Evolutionary conservation across 2,329 filamentous ascomycete species (phyloP).

Genomic region (Monosporascus sp.): DNA sequence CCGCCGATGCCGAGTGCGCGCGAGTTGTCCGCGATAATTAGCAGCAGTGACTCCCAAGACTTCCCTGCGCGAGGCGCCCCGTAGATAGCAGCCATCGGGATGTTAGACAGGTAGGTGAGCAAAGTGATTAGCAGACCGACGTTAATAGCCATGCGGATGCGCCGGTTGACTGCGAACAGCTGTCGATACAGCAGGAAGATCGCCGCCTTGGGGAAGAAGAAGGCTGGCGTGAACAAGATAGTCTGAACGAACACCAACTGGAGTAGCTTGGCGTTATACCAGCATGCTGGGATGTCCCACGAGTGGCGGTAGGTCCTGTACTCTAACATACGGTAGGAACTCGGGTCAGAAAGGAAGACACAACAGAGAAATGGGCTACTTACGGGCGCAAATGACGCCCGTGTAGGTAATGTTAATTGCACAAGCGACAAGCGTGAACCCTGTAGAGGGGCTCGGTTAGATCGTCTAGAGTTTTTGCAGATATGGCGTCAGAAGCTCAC

Average conservation of each 20-base stretch:
- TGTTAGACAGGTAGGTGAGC: constrained; percentile 5
- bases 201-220: constrained; percentile 14
- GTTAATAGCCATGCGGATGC: constrained; percentile 5
- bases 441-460: not conserved
- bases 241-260: constrained; percentile 8
- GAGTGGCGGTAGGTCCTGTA: constrained; percentile 5
- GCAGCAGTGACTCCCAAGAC: not conserved
- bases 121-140: constrained; percentile 9
- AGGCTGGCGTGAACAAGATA: constrained; percentile 3
- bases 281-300: constrained; percentile 11
- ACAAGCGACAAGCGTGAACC: not conserved
- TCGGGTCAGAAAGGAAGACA: not conserved
- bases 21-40: not conserved
- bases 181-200: constrained; percentile 14
- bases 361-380: not conserved
- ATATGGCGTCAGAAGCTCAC: constrained; percentile 1
- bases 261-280: not conserved
- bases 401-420: not conserved
- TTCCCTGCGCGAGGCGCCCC: constrained; percentile 4
- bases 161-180: constrained; percentile 9
- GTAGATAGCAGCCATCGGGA: constrained; percentile 3
- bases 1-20: not conserved
- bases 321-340: not conserved
- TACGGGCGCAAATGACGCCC: constrained; percentile 1
- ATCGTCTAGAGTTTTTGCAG: too few relatives aligned